Conservation (phyloP, 129 eudicot species). For the Chrysanthemum lavandulifolium region DNA sequence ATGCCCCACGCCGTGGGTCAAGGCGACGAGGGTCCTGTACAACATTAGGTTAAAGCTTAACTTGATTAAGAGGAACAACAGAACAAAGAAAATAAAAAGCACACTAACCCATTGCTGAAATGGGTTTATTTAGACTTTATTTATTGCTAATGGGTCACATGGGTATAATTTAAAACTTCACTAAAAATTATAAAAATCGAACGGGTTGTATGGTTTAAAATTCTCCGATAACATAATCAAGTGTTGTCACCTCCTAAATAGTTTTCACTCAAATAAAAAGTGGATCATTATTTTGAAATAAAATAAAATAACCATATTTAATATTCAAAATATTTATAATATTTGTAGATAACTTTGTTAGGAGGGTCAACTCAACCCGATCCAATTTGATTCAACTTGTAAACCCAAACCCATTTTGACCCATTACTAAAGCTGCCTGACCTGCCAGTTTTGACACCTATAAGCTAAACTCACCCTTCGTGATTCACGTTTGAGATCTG, state of each 20-base stretch:
- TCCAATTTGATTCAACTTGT: too few relatives aligned
- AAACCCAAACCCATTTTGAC: neutral
- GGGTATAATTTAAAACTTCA: neutral
- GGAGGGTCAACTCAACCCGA: neutral
- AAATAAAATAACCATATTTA: too few relatives aligned
- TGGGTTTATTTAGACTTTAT: neutral
- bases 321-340: too few relatives aligned
- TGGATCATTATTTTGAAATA: too few relatives aligned
- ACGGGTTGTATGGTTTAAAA: neutral
- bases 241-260: neutral
- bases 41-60: constrained; percentile 14
- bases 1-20: constrained; percentile 74
- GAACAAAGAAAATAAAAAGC: too few relatives aligned
- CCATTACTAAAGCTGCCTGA: neutral
- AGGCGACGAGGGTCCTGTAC: constrained; percentile 95
- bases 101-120: neutral
- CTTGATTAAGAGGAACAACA: neutral
- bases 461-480: constrained; percentile 63
- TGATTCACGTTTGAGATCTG: constrained; percentile 90
- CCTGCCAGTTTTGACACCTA: neutral
- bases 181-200: neutral
- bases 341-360: too few relatives aligned
- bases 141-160: too few relatives aligned
- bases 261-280: too few relatives aligned
- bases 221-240: too few relatives aligned